Percentiles rank a stretch among this genome's conserved stretches.
Evolutionary conservation across 148 eudicot species (phyloP).

Genomic region (Rhododendron mucronatum): DNA sequence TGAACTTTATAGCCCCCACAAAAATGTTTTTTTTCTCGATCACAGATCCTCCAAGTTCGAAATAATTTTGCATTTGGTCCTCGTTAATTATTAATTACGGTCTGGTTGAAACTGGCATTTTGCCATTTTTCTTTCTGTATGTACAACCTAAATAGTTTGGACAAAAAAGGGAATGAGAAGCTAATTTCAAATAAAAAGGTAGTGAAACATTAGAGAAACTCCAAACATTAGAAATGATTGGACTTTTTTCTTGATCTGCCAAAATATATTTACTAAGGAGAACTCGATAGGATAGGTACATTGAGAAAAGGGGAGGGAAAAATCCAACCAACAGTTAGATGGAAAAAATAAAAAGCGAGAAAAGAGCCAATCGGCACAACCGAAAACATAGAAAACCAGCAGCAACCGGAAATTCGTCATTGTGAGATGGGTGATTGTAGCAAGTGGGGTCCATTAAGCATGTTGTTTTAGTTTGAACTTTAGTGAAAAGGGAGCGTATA

Average conservation of each 20-base stretch:
- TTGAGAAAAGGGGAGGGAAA: too few species aligned
- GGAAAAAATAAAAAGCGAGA: too few species aligned
- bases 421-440: conserved; percentile 4
- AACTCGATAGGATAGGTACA: too few species aligned
- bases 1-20: not conserved
- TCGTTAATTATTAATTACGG: too few species aligned
- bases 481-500: not conserved
- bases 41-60: not conserved
- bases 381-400: too few species aligned
- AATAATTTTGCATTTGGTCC: too few species aligned
- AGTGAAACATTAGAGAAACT: not conserved
- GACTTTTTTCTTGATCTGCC: not conserved
- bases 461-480: not conserved
- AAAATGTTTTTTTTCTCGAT: not conserved
- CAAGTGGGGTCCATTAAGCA: conserved; percentile 19
- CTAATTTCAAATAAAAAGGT: not conserved
- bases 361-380: too few species aligned
- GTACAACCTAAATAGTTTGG: not conserved
- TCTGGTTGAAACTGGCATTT: not conserved
- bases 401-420: conserved; percentile 12
- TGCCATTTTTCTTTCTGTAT: not conserved
- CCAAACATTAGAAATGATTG: conserved; percentile 24
- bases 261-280: too few species aligned
- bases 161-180: not conserved
- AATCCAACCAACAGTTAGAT: too few species aligned